Base-by-base conservation (phyloP, 176 grass and related monocot genomes). In the Triticum dicoccoides region DNA sequence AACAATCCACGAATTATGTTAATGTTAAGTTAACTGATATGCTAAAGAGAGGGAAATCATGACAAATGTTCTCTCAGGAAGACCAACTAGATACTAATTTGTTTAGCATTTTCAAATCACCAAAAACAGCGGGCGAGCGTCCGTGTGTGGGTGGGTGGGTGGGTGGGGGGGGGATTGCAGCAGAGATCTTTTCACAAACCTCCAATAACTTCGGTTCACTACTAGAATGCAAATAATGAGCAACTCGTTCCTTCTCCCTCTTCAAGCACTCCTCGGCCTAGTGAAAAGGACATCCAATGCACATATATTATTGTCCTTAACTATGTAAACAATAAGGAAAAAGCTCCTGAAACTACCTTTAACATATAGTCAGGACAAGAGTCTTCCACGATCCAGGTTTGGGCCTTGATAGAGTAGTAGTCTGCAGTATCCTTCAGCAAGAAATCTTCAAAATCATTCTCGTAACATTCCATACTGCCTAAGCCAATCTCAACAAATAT, bases 251-350 rank as follows among this genome's bases (percentile, higher is more conserved):
- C 68, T 98, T 98, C 87, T 98, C 96, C 70, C 82, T 87, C 84
- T 91, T 92, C 84, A 98, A 81, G 65, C 93, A 96, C 71, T 98
- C 93, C 88, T 98, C 96, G 41, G 90, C 90, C 96, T 98, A 75
- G 80, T 73, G 66, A 90, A 83, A 63, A 69, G 67, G 51, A 84
- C 4, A 87, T 73, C 41, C 66, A 86, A 83, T 38, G 71, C 6
- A 90, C 70, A 66, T 61, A 65, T 67, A 67, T 67, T 54, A 49
- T 54, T 54, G 20, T 66, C 32, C 20, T 21, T 82, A 73, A 37
- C 51, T 15, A 56, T 25, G 42, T 24, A 65, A 39, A 69, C 24
- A 54, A 56, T 62, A 65, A 66, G 13, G 52, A 38, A 23, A 61
- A 79, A 73, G 24, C 4, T 62, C 32, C 21, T 17, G 2, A 87